These are phyloP conservation scores for Goniomonas avonlea DNA, from an alignment of 78 protist genomes.

Conservation along the genomic window DNA sequence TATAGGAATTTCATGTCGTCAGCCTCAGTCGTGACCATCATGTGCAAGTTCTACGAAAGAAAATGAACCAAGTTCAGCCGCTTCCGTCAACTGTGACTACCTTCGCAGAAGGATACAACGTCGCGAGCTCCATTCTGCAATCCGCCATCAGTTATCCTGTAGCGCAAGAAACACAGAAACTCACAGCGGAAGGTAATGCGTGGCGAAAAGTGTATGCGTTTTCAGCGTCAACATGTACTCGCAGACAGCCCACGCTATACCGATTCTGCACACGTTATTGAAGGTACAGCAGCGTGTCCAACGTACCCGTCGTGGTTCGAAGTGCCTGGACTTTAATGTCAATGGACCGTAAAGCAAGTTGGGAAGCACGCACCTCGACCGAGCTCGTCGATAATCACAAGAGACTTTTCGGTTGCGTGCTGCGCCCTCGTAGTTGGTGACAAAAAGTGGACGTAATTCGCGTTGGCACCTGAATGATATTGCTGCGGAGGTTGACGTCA, in stretches of 20 bases:
- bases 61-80: not conserved
- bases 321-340: not conserved
- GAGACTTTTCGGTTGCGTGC: too few relatives aligned
- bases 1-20: not conserved
- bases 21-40: not conserved
- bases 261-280: too few relatives aligned
- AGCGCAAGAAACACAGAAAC: not conserved
- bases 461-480: not conserved
- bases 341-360: not conserved
- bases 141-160: too few relatives aligned
- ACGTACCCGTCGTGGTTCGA: constrained; percentile 11
- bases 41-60: not conserved
- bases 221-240: not conserved
- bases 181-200: not conserved
- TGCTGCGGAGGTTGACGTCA: too few relatives aligned
- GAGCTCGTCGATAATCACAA: too few relatives aligned
- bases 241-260: constrained; percentile 5
- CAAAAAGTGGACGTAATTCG: not conserved
- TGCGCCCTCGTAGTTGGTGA: too few relatives aligned
- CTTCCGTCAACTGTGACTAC: not conserved
- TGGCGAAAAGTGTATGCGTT: not conserved
- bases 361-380: not conserved
- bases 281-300: too few relatives aligned
- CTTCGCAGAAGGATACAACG: too few relatives aligned
- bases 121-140: too few relatives aligned